phyloP scores from a whole-genome alignment of 2,329 filamentous ascomycete genomes.

The Chaetomiaceae sp. region DNA sequence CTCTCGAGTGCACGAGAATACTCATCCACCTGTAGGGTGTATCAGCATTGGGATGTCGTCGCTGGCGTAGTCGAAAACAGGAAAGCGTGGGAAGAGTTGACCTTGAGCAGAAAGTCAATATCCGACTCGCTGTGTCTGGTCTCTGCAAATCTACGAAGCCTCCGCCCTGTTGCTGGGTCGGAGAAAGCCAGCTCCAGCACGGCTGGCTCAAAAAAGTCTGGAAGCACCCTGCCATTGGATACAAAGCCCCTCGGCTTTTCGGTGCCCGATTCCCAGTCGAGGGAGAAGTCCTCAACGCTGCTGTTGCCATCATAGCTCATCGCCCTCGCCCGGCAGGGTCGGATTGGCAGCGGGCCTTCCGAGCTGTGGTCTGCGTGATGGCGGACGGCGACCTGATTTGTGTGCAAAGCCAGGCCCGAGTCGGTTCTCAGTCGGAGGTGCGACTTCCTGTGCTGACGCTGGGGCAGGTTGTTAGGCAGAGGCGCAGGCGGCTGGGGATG shows the following conservation, averaged over 20 bases:
- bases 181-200: slow-evolving; percentile 47
- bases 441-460: slow-evolving; percentile 19
- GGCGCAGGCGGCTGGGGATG: too few species aligned
- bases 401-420: slow-evolving; percentile 42
- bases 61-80: neutral
- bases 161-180: slow-evolving; percentile 42
- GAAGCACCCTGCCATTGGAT: slow-evolving; percentile 24
- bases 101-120: slow-evolving; percentile 46
- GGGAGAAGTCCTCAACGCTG: slow-evolving; percentile 21
- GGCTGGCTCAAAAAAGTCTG: slow-evolving; percentile 46
- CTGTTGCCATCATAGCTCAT: slow-evolving; percentile 14
- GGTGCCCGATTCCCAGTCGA: neutral
- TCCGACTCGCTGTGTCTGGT: slow-evolving; percentile 43
- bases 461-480: too few species aligned
- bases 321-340: slow-evolving; percentile 13
- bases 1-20: slow-evolving; percentile 40
- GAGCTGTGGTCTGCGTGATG: slow-evolving; percentile 43
- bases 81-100: slow-evolving; percentile 17
- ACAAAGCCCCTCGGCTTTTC: slow-evolving; percentile 2
- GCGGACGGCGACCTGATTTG: slow-evolving; percentile 40
- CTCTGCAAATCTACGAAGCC: slow-evolving; percentile 47
- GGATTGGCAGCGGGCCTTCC: slow-evolving; percentile 32
- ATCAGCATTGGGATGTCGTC: slow-evolving; percentile 1
- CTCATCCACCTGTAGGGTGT: slow-evolving; percentile 36
- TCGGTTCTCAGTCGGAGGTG: slow-evolving; percentile 38